Conservation (phyloP, 371 early-diverging fungal species). For the Mucor lusitanicus region DNA sequence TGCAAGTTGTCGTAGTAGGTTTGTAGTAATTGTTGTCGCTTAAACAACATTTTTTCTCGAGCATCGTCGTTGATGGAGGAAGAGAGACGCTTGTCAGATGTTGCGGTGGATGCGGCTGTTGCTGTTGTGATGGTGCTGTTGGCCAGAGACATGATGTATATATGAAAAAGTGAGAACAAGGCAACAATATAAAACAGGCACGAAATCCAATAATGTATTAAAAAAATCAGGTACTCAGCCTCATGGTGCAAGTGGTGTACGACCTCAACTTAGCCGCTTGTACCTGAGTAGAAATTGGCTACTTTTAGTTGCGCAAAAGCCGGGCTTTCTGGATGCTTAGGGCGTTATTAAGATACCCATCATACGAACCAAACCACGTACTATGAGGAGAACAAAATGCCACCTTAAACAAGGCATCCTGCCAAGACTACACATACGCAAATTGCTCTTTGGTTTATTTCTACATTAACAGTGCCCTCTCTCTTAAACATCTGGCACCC, state of each 20-base stretch:
- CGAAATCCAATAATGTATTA: not conserved
- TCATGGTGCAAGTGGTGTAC: not conserved
- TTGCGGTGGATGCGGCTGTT: not conserved
- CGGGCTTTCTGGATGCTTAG: too few species aligned
- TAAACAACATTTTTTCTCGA: conserved; percentile 1
- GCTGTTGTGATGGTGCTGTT: not conserved
- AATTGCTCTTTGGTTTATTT: not conserved
- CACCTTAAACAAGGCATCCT: too few species aligned
- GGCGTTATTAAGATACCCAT: too few species aligned
- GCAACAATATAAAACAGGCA: not conserved
- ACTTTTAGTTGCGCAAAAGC: too few species aligned
- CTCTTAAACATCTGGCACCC: conserved; percentile 68
- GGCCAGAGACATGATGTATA: not conserved
- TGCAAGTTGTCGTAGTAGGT: not conserved
- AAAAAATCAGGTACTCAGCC: not conserved
- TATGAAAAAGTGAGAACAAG: not conserved
- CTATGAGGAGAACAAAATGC: too few species aligned
- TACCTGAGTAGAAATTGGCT: not conserved
- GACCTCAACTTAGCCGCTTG: not conserved
- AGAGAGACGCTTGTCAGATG: not conserved
- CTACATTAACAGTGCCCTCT: conserved; percentile 71
- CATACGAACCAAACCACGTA: too few species aligned
- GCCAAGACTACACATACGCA: not conserved
- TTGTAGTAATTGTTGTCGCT: not conserved
- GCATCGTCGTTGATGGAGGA: not conserved